These are phyloP conservation scores for Melampsora larici-populina DNA, from an alignment of 1,284 basidiomycete species.

Conservation along the genomic window DNA sequence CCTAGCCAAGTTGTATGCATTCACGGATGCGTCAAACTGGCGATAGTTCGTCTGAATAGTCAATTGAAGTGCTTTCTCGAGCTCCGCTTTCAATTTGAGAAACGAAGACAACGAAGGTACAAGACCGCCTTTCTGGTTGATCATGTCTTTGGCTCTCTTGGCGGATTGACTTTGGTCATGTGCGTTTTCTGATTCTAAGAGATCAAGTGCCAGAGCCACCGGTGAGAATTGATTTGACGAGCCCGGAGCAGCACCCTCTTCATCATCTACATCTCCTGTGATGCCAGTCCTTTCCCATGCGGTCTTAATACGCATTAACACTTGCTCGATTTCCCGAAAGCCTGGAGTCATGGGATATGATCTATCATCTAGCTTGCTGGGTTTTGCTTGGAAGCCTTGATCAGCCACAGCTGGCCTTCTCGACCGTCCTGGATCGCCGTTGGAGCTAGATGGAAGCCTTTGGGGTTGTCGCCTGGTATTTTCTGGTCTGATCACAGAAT, in stretches of 20 bases:
- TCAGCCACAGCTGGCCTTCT: slow-evolving; percentile 1
- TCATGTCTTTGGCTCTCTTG: slow-evolving; percentile 37
- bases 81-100: slow-evolving; percentile 66
- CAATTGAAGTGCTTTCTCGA: slow-evolving; percentile 72
- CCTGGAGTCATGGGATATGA: slow-evolving; percentile 49
- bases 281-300: slow-evolving; percentile 64
- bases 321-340: slow-evolving; percentile 53
- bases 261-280: slow-evolving; percentile 2
- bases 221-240: slow-evolving; percentile 62
- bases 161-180: slow-evolving; percentile 23
- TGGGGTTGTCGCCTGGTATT: not conserved
- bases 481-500: not conserved
- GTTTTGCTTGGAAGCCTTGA: slow-evolving; percentile 5
- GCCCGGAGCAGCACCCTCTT: slow-evolving; percentile 58
- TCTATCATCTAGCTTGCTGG: slow-evolving; percentile 33
- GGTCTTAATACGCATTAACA: slow-evolving; percentile 76
- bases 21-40: slow-evolving; percentile 82
- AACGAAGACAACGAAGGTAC: slow-evolving; percentile 60
- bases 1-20: slow-evolving; percentile 65
- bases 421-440: not conserved
- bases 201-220: slow-evolving; percentile 29
- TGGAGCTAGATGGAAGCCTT: not conserved
- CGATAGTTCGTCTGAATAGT: slow-evolving; percentile 77
- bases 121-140: slow-evolving; percentile 55
- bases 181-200: slow-evolving; percentile 30